Percentiles rank a stretch among this genome's conserved stretches.
Evolutionary conservation across 192 early-diverging fungal species (phyloP).

Genomic region (Dispira simplex): DNA sequence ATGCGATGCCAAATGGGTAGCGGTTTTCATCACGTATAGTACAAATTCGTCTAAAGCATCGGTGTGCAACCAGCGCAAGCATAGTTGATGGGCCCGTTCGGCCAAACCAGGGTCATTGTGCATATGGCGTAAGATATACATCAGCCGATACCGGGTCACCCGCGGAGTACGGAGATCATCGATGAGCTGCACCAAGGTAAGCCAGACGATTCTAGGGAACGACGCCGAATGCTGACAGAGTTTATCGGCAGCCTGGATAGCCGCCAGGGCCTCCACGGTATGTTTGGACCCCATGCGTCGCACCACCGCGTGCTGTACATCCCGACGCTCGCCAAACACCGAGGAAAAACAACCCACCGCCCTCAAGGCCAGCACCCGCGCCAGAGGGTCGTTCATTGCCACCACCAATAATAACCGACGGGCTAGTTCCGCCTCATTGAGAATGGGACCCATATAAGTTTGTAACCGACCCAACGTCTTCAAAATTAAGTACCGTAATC

Average conservation of each 20-base stretch:
- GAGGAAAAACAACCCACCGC: constrained; percentile 27
- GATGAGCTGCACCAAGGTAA: constrained; percentile 23
- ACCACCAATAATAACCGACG: constrained; percentile 27
- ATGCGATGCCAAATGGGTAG: constrained; percentile 7
- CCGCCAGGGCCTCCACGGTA: constrained; percentile 28
- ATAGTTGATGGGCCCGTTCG: constrained; percentile 3
- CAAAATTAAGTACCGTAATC: constrained; percentile 28
- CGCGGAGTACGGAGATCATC: constrained; percentile 16
- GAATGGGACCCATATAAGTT: constrained; percentile 23
- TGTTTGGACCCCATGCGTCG: constrained; percentile 26
- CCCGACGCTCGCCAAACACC: constrained; percentile 25
- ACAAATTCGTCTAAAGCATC: neutral
- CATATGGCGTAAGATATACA: constrained; percentile 8
- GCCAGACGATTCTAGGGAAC: constrained; percentile 27
- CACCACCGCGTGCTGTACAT: constrained; percentile 32
- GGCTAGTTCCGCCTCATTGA: constrained; percentile 26
- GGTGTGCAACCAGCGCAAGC: neutral
- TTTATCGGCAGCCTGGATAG: constrained; percentile 25
- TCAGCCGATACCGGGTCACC: constrained; percentile 2
- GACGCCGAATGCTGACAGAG: constrained; percentile 26
- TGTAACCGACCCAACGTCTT: constrained; percentile 24
- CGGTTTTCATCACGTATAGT: constrained; percentile 9
- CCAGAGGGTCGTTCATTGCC: constrained; percentile 30
- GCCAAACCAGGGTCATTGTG: constrained; percentile 4
- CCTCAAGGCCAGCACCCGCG: constrained; percentile 27